These are phyloP conservation scores for Tolypocladium pustulatum DNA, from an alignment of 2,329 filamentous ascomycete genomes.

Conservation along the genomic window DNA sequence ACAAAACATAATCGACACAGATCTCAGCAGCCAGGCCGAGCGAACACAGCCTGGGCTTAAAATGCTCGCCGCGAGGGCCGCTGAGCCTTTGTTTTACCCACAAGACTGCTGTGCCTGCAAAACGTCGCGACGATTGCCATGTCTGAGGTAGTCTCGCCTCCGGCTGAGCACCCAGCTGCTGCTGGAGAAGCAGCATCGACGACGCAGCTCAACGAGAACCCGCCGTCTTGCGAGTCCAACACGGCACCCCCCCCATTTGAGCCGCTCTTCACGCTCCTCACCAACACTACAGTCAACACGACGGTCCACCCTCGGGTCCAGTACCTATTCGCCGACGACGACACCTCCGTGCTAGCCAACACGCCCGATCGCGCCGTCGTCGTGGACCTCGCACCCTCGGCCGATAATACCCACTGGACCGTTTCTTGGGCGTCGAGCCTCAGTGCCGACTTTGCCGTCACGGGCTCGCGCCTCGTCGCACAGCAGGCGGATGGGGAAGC, in stretches of 20 bases:
- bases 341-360: constrained; percentile 60
- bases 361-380: constrained; percentile 50
- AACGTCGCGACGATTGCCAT: background rate
- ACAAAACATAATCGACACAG: background rate
- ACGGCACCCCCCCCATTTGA: constrained; percentile 42
- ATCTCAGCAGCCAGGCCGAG: background rate
- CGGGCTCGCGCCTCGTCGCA: constrained; percentile 30
- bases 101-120: background rate
- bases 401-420: constrained; percentile 31
- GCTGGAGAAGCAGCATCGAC: background rate
- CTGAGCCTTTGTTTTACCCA: background rate
- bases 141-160: background rate
- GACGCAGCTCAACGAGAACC: background rate
- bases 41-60: background rate
- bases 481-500: constrained; percentile 28
- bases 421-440: constrained; percentile 64
- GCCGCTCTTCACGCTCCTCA: constrained; percentile 78
- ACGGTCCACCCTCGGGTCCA: constrained; percentile 79
- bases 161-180: background rate
- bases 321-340: constrained; percentile 91
- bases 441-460: constrained; percentile 60
- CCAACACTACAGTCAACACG: constrained; percentile 61
- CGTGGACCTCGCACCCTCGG: constrained; percentile 39
- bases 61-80: background rate
- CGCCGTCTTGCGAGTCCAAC: constrained; percentile 4